Evolutionary conservation across 202 grass and related monocot genomes (phyloP), one percentile per base, ranked within the genome.

Genomic region (Bolboschoenoplectus hybrid): DNA sequence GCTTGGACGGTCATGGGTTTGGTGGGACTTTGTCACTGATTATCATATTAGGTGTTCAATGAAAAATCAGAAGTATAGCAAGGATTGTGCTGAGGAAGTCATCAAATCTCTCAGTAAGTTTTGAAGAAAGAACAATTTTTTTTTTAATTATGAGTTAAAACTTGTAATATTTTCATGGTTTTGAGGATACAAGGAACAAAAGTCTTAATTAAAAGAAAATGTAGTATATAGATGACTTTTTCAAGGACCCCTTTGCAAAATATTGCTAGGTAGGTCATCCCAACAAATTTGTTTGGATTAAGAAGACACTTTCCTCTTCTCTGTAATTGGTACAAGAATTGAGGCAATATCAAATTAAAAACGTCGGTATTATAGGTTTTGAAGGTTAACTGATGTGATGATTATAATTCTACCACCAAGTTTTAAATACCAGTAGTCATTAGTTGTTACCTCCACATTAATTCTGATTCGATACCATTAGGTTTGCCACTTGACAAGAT

Each of bases 11-110:
- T 78, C 97, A 0, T 98, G 97, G 97, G 67, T 86, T 10, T 98
- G 97, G 97, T 98, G 97, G 97, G 92, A 98, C 87, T 96, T 91
- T 74, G 93, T 91, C 12, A 83, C 71, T 3, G 97, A 99, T 75
- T 99, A 99, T 90, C 90, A 92, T 46, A 55, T 91, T 7, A 87
- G 97, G 2, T 96, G 97, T 87, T 92, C 97, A n/a, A 96, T 98
- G 97, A 88, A 85, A 88, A 89, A 90, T 12, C 58, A 46, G 55
- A 91, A 84, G 85, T 98, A 94, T 60, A 89, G 86, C 58, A 62
- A 57, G 49, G 12, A 20, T 5, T 99, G 97, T 75, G 92, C 90
- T 0, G 64, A 92, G 63, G 83, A 86, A 40, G 88, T 96, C 35
- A 79, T 88, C 67, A 66, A 61, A 0, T 94, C 93, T 13, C 97